Base-by-base conservation (phyloP, 2,329 filamentous ascomycete genomes). In the Trichoderma sp. region DNA sequence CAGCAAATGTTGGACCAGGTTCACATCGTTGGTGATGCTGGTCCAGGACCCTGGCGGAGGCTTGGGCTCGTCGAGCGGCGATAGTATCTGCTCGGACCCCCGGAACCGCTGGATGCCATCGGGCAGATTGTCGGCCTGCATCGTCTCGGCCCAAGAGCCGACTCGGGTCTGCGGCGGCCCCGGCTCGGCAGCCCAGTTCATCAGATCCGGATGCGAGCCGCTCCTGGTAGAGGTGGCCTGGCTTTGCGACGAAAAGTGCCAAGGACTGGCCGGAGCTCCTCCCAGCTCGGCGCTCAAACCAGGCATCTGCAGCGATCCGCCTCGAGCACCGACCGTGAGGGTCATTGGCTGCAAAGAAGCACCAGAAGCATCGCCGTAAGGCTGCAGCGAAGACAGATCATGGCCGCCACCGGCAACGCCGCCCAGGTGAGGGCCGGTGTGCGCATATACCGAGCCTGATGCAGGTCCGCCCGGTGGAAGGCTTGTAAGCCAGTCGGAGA, bases 1-100 rank as follows among this genome's bases (percentile, higher is more conserved):
- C 64, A 92, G 79, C 11, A 92, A 81, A 73, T 90, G 88, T 70
- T 89, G 83, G 1, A 92, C 86, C 34, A 92, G 83, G 14, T 77
- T 79, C 14, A 81, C 74, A 71, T 92, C 89, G 3, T 77, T 75
- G 2, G 89, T 90, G 26, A 91, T 83, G 49, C 74, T 81, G 1
- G 90, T 91, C 90, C 90, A 92, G 0, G 81, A 82, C 4, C 74
- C 77, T 0, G 81, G 74, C 0, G 83, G 79, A 0, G 81, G 76
- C 70, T 81, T 81, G 73, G 83, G 78, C 37, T 81, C 74, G 28
- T 82, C 80, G 16, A 82, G 73, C 1, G 84, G 83, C 0, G 83
- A 82, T 24, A 88, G 75, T 21, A 88, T 74, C 60, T 86, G 82
- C 70, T 86, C 82, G 8, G 84, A 76, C 2, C 81, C 81, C 8